Evolutionary conservation across 768 basidiomycete species (phyloP).

Genomic region (Pleurotus tuoliensis): DNA sequence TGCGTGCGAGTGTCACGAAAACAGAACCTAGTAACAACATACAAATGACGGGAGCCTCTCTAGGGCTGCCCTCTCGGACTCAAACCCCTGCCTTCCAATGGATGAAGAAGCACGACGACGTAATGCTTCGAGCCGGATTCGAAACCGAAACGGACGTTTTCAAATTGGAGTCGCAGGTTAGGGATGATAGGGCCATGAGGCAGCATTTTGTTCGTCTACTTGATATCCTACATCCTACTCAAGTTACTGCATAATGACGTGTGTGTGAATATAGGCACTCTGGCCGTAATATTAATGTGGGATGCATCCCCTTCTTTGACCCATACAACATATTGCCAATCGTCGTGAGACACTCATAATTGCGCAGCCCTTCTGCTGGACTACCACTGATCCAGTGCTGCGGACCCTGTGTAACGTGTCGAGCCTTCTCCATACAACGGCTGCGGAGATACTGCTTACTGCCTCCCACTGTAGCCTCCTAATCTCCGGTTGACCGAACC

Average conservation of each 20-base stretch:
- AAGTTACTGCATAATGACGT: not conserved
- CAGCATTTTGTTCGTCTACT: not conserved
- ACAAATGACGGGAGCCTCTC: not conserved
- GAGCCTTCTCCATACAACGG: not conserved
- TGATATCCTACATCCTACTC: not conserved
- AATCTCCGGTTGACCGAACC: not conserved
- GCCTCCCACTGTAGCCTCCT: not conserved
- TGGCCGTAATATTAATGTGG: too few species aligned
- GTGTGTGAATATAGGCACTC: too few species aligned
- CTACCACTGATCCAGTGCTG: not conserved
- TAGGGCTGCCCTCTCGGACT: too few species aligned
- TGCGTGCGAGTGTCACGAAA: not conserved
- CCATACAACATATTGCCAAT: too few species aligned
- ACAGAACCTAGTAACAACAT: not conserved
- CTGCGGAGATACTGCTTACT: constrained; percentile 9
- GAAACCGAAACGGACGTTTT: not conserved
- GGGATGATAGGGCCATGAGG: not conserved
- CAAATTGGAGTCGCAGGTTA: constrained; percentile 1
- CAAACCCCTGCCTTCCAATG: not conserved
- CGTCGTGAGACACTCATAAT: too few species aligned
- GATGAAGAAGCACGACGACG: not conserved
- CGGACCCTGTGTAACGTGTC: not conserved
- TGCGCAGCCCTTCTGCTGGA: too few species aligned
- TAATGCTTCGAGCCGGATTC: not conserved
- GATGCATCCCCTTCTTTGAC: too few species aligned